Evolutionary conservation across 768 basidiomycete species (phyloP).

Genomic region (Vararia minispora): DNA sequence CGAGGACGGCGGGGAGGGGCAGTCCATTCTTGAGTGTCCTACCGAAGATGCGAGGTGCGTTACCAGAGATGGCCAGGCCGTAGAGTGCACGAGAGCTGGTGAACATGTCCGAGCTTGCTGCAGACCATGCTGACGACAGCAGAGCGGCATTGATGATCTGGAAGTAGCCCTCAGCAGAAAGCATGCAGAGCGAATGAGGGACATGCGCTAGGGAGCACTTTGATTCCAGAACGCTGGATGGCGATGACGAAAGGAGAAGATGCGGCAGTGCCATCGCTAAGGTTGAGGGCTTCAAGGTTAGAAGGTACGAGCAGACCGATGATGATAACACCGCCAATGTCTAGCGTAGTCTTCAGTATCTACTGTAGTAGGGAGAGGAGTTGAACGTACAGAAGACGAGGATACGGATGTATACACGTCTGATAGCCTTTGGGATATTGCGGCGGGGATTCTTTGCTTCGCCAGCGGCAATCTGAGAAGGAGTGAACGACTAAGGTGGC

Average conservation of each 20-base stretch:
- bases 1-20: conserved; percentile 59
- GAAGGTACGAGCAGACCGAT: conserved; percentile 82
- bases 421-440: conserved; percentile 29
- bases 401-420: conserved; percentile 53
- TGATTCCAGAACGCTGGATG: conserved; percentile 60
- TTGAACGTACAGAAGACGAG: conserved; percentile 81
- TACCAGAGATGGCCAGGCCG: conserved; percentile 69
- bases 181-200: not conserved
- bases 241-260: conserved; percentile 91
- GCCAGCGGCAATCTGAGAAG: conserved; percentile 66
- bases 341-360: too few relatives aligned
- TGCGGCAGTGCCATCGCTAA: conserved; percentile 49
- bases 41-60: conserved; percentile 74
- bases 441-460: conserved; percentile 77
- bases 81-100: conserved; percentile 83
- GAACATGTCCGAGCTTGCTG: conserved; percentile 84
- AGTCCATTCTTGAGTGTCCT: conserved; percentile 61
- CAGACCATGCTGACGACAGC: conserved; percentile 72
- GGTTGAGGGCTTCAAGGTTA: conserved; percentile 40
- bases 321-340: conserved; percentile 45
- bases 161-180: not conserved
- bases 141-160: conserved; percentile 21
- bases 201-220: conserved; percentile 37
- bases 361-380: too few relatives aligned
- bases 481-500: too few relatives aligned